These are phyloP conservation scores for Fusarium sp. DNA, from an alignment of 2,329 filamentous ascomycete species.

Conservation along the genomic window DNA sequence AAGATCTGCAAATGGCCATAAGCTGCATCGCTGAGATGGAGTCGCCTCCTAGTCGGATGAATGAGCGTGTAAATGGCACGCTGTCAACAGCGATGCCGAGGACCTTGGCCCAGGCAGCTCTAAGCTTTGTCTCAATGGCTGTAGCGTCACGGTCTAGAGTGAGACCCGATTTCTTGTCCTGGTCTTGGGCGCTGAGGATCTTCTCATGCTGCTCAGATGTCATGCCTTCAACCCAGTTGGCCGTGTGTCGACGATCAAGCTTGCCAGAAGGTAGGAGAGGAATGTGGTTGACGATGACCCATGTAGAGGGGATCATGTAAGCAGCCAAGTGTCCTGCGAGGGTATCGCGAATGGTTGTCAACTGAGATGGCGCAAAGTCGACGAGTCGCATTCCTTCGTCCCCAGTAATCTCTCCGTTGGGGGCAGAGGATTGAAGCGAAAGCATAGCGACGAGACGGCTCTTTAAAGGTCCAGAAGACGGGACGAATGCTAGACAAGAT, in stretches of 20 bases:
- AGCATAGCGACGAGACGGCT: conserved; percentile 27
- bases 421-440: not conserved
- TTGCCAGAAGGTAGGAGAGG: conserved; percentile 35
- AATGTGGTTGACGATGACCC: conserved; percentile 26
- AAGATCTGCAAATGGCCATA: conserved; percentile 38
- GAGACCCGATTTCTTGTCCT: conserved; percentile 6
- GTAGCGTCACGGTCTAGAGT: conserved; percentile 26
- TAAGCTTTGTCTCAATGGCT: conserved; percentile 15
- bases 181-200: conserved; percentile 14
- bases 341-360: conserved; percentile 22
- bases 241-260: conserved; percentile 20
- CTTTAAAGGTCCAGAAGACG: conserved; percentile 20
- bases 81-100: conserved; percentile 11
- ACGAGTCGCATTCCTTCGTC: conserved; percentile 11
- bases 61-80: conserved; percentile 36
- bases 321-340: conserved; percentile 18
- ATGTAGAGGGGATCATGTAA: conserved; percentile 40
- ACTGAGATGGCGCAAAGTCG: not conserved
- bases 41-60: conserved; percentile 39
- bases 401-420: not conserved
- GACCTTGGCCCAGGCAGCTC: conserved; percentile 28
- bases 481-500: conserved; percentile 25
- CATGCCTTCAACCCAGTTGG: conserved; percentile 25
- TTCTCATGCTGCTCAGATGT: conserved; percentile 12
- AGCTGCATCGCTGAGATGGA: conserved; percentile 44